Base-by-base conservation (phyloP, 2,329 filamentous ascomycete genomes). In the Botrytis cinerea region DNA sequence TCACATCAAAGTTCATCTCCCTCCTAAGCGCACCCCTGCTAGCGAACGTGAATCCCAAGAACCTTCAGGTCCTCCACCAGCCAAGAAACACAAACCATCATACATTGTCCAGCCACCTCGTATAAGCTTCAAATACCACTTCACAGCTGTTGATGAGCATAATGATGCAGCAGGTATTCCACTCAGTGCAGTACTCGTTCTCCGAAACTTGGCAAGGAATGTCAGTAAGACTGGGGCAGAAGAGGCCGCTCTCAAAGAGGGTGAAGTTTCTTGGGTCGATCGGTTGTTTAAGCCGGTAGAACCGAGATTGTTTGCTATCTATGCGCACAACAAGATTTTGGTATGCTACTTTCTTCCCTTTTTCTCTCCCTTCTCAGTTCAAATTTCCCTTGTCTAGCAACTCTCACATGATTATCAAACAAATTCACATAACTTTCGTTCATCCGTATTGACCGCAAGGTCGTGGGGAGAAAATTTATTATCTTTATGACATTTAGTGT, bases 391-490 rank as follows among this genome's bases (percentile, higher is more conserved):
- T 75, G 73, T 76, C 75, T 74, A 74, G 75, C 51, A 76, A 75
- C 68, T 76, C 76, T 59, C 76, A 57, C 75, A 86, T 94, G 93
- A 97, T 97, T 96, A 93, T 87, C 89, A 87, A 68, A 89, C 86
- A 87, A 76, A 87, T 88, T 86, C 85, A 85, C 86, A 92, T 98
- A 98, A 98, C 96, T 99, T 99, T 99, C 96, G 96, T 99, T 99
- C 96, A 95, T 95, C 96, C 94, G 93, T 88, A 97, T 91, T 89
- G 92, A 93, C 91, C 88, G 88, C 86, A 90, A 88, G 89, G 92
- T 93, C 88, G 86, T 97, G 94, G 89, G 93, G 94, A 97, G 84
- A 87, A 72, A 85, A 77, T 82, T 82, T 85, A 84, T 83, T 83
- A 82, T 59, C 16, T 84, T 83, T 83, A 84, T 86, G 83, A 85